Conservation (phyloP, 2,329 filamentous ascomycete species). For the Penicillium sp. region DNA sequence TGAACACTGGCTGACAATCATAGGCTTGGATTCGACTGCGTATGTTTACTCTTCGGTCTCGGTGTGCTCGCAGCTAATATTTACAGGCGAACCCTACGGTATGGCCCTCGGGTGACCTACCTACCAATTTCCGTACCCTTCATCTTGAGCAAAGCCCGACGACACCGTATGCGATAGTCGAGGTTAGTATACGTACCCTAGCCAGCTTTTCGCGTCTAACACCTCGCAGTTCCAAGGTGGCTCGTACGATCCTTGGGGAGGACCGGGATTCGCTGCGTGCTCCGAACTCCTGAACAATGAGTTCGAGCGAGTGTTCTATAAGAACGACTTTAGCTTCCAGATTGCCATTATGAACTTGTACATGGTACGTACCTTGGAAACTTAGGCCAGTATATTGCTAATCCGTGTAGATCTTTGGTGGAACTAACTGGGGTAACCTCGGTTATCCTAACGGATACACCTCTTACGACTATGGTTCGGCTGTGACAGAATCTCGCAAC, state of each 20-base stretch:
- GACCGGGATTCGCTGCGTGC: conserved; percentile 60
- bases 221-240: conserved; percentile 57
- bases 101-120: conserved; percentile 53
- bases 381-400: no score
- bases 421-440: conserved; percentile 76
- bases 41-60: no score
- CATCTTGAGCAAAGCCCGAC: conserved; percentile 55
- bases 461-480: conserved; percentile 53
- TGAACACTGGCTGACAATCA: no score
- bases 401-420: conserved; percentile 53
- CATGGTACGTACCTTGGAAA: conserved; percentile 62
- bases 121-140: conserved; percentile 46
- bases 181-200: conserved; percentile 37
- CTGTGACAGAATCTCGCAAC: conserved; percentile 61
- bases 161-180: conserved; percentile 57
- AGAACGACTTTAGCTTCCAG: conserved; percentile 61
- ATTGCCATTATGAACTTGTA: conserved; percentile 63
- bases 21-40: conserved; percentile 37
- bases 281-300: conserved; percentile 59
- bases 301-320: conserved; percentile 70
- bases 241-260: conserved; percentile 66
- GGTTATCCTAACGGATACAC: conserved; percentile 60
- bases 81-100: conserved; percentile 50
- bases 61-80: no score
- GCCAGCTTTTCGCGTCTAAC: no score